Conservation (phyloP, 2,329 filamentous ascomycete genomes). For the Colletotrichum zoysiae region DNA sequence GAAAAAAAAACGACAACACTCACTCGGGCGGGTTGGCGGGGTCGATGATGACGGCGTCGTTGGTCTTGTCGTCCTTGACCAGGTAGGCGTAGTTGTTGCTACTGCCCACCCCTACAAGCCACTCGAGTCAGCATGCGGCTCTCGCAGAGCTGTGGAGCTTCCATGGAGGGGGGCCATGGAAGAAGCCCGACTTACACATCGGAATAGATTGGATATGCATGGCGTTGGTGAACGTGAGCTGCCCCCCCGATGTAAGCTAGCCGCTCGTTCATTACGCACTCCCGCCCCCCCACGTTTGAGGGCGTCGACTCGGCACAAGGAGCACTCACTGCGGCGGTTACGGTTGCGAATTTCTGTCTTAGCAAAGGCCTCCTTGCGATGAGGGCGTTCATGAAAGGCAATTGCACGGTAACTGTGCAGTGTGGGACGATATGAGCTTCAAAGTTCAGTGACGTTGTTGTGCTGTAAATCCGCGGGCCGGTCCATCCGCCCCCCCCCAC, state of each 20-base stretch:
- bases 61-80: constrained; percentile 81
- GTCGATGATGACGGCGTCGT: constrained; percentile 83
- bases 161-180: too few species aligned
- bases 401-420: neutral
- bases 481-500: neutral
- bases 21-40: constrained; percentile 84
- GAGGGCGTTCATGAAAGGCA: constrained; percentile 58
- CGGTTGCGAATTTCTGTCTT: constrained; percentile 48
- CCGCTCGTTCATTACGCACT: neutral
- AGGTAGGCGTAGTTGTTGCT: constrained; percentile 90
- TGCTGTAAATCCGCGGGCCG: constrained; percentile 22
- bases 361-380: constrained; percentile 52
- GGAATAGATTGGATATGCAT: constrained; percentile 93
- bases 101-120: constrained; percentile 74
- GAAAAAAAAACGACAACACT: constrained; percentile 47
- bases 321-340: constrained; percentile 49
- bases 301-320: too few species aligned
- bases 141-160: neutral
- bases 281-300: too few species aligned
- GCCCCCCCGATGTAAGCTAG: constrained; percentile 45
- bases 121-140: constrained; percentile 30
- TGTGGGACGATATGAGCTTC: neutral
- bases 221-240: constrained; percentile 57
- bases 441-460: constrained; percentile 38
- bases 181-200: constrained; percentile 76